Percentiles rank a stretch among this genome's conserved stretches.
phyloP scores from a whole-genome alignment of 768 basidiomycete species.

The Leccinum fibrillosum region DNA sequence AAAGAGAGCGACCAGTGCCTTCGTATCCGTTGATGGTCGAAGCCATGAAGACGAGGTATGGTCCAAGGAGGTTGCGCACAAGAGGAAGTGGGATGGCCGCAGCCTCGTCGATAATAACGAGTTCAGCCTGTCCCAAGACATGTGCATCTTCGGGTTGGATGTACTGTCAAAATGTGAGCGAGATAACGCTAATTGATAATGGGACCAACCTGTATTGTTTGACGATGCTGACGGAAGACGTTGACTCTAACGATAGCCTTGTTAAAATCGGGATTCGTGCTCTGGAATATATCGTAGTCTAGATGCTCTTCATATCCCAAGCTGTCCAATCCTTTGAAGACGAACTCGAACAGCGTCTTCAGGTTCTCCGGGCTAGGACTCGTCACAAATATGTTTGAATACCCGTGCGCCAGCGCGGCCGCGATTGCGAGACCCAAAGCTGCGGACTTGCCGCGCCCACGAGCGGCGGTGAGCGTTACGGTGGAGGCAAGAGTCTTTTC shows the following conservation, averaged over 20 bases:
- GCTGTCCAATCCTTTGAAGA: slow-evolving; percentile 94
- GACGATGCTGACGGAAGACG: slow-evolving; percentile 87
- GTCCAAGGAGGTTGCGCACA: slow-evolving; percentile 91
- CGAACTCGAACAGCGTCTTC: slow-evolving; percentile 96
- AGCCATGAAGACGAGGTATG: slow-evolving; percentile 96
- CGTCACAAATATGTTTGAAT: slow-evolving; percentile 97
- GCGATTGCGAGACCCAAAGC: slow-evolving; percentile 94
- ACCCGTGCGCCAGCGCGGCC: slow-evolving; percentile 88
- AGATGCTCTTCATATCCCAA: slow-evolving; percentile 96
- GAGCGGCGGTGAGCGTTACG: slow-evolving; percentile 89
- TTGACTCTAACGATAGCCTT: slow-evolving; percentile 96
- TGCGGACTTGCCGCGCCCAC: slow-evolving; percentile 96
- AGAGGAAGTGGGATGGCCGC: slow-evolving; percentile 97
- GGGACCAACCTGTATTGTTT: slow-evolving; percentile 87
- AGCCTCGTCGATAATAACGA: slow-evolving; percentile 97
- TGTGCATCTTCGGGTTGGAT: slow-evolving; percentile 98
- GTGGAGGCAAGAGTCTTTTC: slow-evolving; percentile 94
- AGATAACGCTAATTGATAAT: background rate
- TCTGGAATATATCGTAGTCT: slow-evolving; percentile 95
- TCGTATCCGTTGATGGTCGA: slow-evolving; percentile 99
- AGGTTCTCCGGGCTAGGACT: slow-evolving; percentile 97
- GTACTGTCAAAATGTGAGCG: slow-evolving; percentile 54
- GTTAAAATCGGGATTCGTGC: slow-evolving; percentile 91
- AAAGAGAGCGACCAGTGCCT: slow-evolving; percentile 97
- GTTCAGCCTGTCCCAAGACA: slow-evolving; percentile 94